Conservation (phyloP, 495 filamentous ascomycete species). For the Penicillium samsonianum region DNA sequence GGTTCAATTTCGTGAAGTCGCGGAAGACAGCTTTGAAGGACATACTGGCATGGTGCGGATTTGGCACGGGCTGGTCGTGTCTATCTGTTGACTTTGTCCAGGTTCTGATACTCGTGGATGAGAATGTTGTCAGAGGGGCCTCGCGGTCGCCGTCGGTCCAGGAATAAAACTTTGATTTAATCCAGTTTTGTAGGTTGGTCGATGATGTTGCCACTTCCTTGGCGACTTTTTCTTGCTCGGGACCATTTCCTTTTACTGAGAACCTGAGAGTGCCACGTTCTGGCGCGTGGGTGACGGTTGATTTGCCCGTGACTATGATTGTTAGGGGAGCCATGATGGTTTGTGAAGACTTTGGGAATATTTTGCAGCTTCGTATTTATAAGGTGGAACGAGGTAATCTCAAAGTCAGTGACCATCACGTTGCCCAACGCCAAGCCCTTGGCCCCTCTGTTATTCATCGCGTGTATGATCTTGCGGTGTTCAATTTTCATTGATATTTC, state of each 20-base stretch:
- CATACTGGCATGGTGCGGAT: constrained; percentile 16
- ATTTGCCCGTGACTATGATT: constrained; percentile 23
- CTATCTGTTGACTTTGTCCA: constrained; percentile 12
- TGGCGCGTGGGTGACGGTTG: constrained; percentile 16
- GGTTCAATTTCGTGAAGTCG: constrained; percentile 19
- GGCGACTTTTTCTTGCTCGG: constrained; percentile 17
- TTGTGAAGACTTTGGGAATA: neutral
- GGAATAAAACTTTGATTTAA: constrained; percentile 11
- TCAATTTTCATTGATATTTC: no score
- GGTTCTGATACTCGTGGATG: constrained; percentile 18
- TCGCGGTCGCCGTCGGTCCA: constrained; percentile 6
- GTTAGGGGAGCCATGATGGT: constrained; percentile 23
- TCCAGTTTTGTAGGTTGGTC: constrained; percentile 17
- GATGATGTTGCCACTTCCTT: constrained; percentile 18
- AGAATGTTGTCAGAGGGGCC: constrained; percentile 19
- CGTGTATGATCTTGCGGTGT: no score
- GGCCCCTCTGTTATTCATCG: no score
- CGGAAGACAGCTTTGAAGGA: constrained; percentile 19
- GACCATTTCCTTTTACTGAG: constrained; percentile 17
- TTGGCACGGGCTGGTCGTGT: constrained; percentile 10
- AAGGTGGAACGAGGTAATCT: no score
- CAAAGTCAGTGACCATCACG: no score
- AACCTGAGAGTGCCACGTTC: constrained; percentile 23
- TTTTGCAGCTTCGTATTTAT: no score
- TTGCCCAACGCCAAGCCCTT: no score